phyloP scores from a whole-genome alignment of 805 yeast genomes.

The Kuraishia ogatae region DNA sequence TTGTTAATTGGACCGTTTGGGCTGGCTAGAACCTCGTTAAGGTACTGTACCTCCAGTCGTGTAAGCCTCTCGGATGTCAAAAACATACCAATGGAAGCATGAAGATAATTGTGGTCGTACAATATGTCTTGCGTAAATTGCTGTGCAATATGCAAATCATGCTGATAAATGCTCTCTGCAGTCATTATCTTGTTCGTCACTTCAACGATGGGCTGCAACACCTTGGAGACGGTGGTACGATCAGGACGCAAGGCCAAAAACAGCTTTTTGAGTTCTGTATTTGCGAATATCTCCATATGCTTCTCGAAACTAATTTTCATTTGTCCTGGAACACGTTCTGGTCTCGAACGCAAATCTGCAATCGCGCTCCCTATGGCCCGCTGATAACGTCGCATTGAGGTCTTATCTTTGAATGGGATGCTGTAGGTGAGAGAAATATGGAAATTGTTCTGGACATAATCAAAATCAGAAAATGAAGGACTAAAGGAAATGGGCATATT shows the following conservation, averaged over 20 bases:
- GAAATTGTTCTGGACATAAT: neutral
- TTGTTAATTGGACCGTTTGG: neutral
- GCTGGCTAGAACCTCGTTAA: neutral
- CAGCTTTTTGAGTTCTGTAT: neutral
- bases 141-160: neutral
- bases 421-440: neutral
- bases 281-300: neutral
- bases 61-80: conserved; percentile 65
- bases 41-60: neutral
- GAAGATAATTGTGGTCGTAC: conserved; percentile 33
- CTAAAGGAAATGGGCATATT: neutral
- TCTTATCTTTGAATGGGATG: neutral
- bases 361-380: neutral
- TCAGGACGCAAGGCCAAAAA: neutral
- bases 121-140: conserved; percentile 55
- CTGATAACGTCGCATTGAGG: neutral
- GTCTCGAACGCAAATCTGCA: neutral
- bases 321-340: neutral
- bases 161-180: neutral
- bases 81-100: conserved; percentile 23
- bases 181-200: neutral
- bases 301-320: neutral
- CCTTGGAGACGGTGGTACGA: neutral
- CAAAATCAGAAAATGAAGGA: neutral
- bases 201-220: neutral